Percentiles rank a stretch among this genome's conserved stretches.
These are phyloP conservation scores for Mycoemilia scoparia DNA, from an alignment of 192 early-diverging fungal genomes.

Conservation along the genomic window DNA sequence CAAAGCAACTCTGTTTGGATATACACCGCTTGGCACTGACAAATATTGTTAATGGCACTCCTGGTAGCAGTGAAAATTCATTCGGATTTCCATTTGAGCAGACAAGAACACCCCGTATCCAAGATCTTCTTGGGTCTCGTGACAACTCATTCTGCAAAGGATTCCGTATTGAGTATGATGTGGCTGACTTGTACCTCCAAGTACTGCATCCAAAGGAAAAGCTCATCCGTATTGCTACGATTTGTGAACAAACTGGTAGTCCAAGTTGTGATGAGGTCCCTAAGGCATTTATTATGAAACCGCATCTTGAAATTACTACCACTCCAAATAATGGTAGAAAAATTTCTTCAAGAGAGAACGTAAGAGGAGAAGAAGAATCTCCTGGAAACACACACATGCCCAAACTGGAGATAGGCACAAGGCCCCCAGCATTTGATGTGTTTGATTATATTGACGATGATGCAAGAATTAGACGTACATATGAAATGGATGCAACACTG, in stretches of 20 bases:
- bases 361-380: no score
- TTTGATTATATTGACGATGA: slow-evolving; percentile 22
- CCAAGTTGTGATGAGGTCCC: not conserved
- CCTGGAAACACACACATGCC: no score
- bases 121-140: slow-evolving; percentile 27
- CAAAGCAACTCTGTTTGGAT: no score
- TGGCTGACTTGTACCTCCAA: slow-evolving; percentile 14
- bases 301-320: slow-evolving; percentile 27
- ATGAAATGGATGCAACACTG: slow-evolving; percentile 20
- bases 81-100: slow-evolving; percentile 20
- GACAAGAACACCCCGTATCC: slow-evolving; percentile 25
- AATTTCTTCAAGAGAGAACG: no score
- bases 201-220: slow-evolving; percentile 11
- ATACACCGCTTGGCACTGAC: no score
- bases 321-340: slow-evolving; percentile 7
- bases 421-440: slow-evolving; percentile 27
- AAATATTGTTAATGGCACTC: slow-evolving; percentile 27
- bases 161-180: slow-evolving; percentile 21
- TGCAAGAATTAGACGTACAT: slow-evolving; percentile 25
- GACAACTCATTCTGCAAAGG: slow-evolving; percentile 25
- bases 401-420: no score
- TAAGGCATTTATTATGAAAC: slow-evolving; percentile 16
- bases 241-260: slow-evolving; percentile 10
- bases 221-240: slow-evolving; percentile 15
- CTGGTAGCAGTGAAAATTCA: slow-evolving; percentile 20